phyloP scores from a whole-genome alignment of 73 alveolate genomes.

The Blepharisma japonicum region DNA sequence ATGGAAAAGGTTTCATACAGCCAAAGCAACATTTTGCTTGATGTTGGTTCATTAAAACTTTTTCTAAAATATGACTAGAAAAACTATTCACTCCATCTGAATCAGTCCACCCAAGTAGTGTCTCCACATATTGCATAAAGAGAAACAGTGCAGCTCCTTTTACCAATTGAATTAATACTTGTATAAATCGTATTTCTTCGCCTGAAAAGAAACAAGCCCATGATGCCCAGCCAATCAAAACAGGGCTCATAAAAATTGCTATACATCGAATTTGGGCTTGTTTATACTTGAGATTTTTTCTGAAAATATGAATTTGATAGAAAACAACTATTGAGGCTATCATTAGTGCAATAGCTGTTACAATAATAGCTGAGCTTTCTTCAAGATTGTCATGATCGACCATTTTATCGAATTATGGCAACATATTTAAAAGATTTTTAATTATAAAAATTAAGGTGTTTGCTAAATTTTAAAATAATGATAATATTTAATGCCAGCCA shows the following conservation, averaged over 20 bases:
- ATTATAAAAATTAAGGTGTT: no score
- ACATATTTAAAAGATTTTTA: no score
- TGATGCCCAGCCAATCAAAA: background rate
- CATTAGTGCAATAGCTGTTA: background rate
- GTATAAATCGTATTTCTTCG: background rate
- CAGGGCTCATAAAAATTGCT: background rate
- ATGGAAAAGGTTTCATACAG: background rate
- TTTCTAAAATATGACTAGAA: background rate
- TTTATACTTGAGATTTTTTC: background rate
- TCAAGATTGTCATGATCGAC: slow-evolving; percentile 10
- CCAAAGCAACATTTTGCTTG: background rate
- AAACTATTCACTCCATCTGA: background rate
- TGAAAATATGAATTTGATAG: background rate
- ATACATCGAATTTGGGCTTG: background rate
- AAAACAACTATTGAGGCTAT: background rate
- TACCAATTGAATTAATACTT: background rate
- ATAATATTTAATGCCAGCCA: slow-evolving; percentile 33
- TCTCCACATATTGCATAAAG: slow-evolving; percentile 17
- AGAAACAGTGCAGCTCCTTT: background rate
- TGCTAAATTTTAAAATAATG: no score
- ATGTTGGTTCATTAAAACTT: background rate
- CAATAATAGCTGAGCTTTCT: slow-evolving; percentile 1
- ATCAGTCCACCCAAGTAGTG: background rate
- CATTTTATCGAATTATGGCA: background rate
- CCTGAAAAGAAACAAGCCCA: background rate